Evolutionary conservation across 495 filamentous ascomycete genomes (phyloP), one percentile per base, ranked within the genome.

Genomic region (Tuber magnatum): DNA sequence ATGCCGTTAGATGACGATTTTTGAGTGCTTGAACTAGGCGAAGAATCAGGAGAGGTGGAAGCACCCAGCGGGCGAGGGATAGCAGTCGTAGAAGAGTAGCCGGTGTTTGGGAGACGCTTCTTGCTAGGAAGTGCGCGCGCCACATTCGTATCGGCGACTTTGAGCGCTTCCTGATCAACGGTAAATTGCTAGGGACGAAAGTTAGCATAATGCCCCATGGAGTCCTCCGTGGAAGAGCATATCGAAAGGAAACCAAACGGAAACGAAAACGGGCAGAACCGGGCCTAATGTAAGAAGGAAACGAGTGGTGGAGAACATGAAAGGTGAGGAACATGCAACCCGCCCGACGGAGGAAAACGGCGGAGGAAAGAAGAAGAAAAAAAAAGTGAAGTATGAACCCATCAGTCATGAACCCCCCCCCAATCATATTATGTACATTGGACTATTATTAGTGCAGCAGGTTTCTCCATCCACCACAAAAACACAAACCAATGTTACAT

Each of bases 111-210:
- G 44, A 79, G 46, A 38, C 77, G 77, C 61, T 84, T 56, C 69
- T 79, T 79, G 14, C 72, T 70, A 41, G 80, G 80, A 35, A 82
- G 77, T 32, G 74, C 41, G n/a, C 80, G 89, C 73, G 92, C 90
- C 44, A 96, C 87, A 76, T 91, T 92, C 74, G 91, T 93, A 84
- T 99, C 96, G 69, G 88, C 88, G 28, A 97, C 93, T 85, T 92
- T 92, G 77, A 99, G 92, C 69, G 92, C 90, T 85, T 97, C 93
- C 86, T 99, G 95, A 85, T 99, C 95, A 81, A 99, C 95, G 9
- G 95, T 99, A 86, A 99, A 99, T 85, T 99, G 95, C 80, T 82
- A 41, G 16, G 32, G 32, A 22, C 40, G 40, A 70, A n/a, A 10
- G 68, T 79, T 70, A 79, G 77, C 73, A 70, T 38, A 69, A 70